phyloP scores from a whole-genome alignment of 805 yeast genomes.

The Myxozyma sirexii region DNA sequence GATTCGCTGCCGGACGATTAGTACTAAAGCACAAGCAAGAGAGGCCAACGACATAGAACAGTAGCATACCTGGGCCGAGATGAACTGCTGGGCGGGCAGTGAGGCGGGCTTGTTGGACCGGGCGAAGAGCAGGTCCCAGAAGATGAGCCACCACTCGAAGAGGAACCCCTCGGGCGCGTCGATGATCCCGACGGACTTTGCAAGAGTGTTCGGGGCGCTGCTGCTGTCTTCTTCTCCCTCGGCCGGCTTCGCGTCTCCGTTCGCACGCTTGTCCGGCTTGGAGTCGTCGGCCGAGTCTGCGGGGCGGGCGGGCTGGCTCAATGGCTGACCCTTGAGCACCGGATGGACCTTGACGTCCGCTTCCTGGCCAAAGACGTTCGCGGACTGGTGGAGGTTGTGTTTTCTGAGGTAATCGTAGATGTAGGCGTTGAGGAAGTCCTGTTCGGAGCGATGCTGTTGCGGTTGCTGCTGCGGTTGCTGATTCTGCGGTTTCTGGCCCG shows the following conservation, averaged over 20 bases:
- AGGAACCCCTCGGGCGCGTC: conserved; percentile 87
- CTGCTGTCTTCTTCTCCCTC: neutral
- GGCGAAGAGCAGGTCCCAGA: conserved; percentile 91
- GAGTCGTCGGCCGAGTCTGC: conserved; percentile 4
- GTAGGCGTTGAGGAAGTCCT: conserved; percentile 64
- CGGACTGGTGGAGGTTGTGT: conserved; percentile 70
- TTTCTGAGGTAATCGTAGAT: conserved; percentile 83
- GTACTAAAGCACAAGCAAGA: neutral
- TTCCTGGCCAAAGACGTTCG: conserved; percentile 71
- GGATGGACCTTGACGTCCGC: conserved; percentile 60
- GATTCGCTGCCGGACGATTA: conserved; percentile 46
- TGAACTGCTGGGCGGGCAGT: conserved; percentile 68
- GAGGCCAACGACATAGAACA: neutral
- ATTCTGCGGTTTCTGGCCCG: conserved; percentile 28
- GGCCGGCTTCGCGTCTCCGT: neutral
- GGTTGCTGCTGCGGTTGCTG: conserved; percentile 32
- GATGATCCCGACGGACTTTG: conserved; percentile 44
- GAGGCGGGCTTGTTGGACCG: conserved; percentile 64
- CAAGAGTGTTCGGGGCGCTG: conserved; percentile 7
- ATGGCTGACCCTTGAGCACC: conserved; percentile 39
- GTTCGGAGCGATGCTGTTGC: conserved; percentile 30
- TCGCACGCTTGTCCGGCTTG: neutral
- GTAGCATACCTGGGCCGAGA: conserved; percentile 47
- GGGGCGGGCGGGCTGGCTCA: neutral
- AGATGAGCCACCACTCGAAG: conserved; percentile 94